Evolutionary conservation across 441 rosid genomes (phyloP).

Genomic region (Adansonia rubrostipa): DNA sequence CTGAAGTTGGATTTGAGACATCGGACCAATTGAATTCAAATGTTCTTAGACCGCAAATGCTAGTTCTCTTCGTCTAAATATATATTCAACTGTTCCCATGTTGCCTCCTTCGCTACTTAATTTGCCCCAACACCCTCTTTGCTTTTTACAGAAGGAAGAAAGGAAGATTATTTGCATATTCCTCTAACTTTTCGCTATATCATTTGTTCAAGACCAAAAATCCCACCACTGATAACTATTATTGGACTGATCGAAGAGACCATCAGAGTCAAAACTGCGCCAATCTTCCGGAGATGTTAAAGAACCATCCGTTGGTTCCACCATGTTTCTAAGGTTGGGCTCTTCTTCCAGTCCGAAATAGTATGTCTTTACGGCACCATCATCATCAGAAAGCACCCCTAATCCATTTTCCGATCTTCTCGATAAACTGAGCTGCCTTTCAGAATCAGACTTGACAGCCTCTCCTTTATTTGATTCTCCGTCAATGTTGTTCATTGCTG

Average conservation of each 20-base stretch:
- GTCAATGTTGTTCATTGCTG: slow-evolving; percentile 43
- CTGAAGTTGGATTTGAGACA: neutral
- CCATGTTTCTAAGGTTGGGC: slow-evolving; percentile 49
- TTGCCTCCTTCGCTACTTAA: slow-evolving; percentile 1
- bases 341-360: slow-evolving; percentile 67
- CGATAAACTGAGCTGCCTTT: slow-evolving; percentile 39
- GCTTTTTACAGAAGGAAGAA: neutral
- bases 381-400: slow-evolving; percentile 48
- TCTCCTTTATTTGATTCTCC: slow-evolving; percentile 55
- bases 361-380: slow-evolving; percentile 51
- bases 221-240: slow-evolving; percentile 58
- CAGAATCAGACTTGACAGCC: slow-evolving; percentile 34
- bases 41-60: neutral
- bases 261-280: slow-evolving; percentile 60
- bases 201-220: slow-evolving; percentile 60
- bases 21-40: neutral
- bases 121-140: slow-evolving; percentile 4
- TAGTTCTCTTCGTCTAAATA: slow-evolving; percentile 1
- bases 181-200: neutral
- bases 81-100: slow-evolving; percentile 4
- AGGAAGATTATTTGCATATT: slow-evolving; percentile 26
- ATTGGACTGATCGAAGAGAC: slow-evolving; percentile 60
- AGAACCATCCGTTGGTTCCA: slow-evolving; percentile 68
- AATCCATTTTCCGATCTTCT: slow-evolving; percentile 36
- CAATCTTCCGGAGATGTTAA: slow-evolving; percentile 77